Evolutionary conservation across 306 rosid genomes (phyloP).

Genomic region (Sicyos baderoa): DNA sequence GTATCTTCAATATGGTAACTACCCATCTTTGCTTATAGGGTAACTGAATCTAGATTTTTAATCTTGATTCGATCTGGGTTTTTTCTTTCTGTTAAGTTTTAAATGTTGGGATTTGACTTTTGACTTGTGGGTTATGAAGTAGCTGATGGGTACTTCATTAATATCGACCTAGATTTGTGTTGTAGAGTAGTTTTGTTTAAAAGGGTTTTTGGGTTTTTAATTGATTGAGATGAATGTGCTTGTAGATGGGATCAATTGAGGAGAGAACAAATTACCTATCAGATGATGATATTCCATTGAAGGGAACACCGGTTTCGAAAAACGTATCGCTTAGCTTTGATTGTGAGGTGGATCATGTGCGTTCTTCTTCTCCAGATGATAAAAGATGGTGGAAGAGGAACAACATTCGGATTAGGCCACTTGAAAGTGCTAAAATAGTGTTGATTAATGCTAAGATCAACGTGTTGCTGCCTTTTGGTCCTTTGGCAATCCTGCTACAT

Average conservation of each 20-base stretch:
- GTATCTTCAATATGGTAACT: conserved; percentile 16
- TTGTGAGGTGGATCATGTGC: conserved; percentile 38
- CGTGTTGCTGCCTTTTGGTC: conserved; percentile 70
- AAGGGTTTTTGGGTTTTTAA: background rate
- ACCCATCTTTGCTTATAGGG: background rate
- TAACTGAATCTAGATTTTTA: background rate
- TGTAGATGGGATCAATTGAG: conserved; percentile 46
- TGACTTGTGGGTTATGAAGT: conserved; percentile 14
- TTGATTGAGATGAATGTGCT: conserved; percentile 3
- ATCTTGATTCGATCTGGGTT: conserved; percentile 6
- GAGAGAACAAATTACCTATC: conserved; percentile 37
- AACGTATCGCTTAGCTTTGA: conserved; percentile 31
- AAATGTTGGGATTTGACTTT: background rate
- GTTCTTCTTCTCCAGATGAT: conserved; percentile 24
- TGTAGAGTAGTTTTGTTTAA: background rate
- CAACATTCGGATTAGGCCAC: conserved; percentile 26
- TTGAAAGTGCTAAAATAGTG: conserved; percentile 44
- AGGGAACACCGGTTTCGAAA: conserved; percentile 32
- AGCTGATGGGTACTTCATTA: background rate
- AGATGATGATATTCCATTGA: conserved; percentile 49
- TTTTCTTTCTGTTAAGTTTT: background rate
- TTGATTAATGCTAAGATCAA: conserved; percentile 73
- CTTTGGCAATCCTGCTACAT: conserved; percentile 63
- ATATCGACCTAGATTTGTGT: conserved; percentile 2
- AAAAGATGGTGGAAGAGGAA: conserved; percentile 30